phyloP scores from a whole-genome alignment of 2,329 filamentous ascomycete genomes.

The Alternaria sp. region DNA sequence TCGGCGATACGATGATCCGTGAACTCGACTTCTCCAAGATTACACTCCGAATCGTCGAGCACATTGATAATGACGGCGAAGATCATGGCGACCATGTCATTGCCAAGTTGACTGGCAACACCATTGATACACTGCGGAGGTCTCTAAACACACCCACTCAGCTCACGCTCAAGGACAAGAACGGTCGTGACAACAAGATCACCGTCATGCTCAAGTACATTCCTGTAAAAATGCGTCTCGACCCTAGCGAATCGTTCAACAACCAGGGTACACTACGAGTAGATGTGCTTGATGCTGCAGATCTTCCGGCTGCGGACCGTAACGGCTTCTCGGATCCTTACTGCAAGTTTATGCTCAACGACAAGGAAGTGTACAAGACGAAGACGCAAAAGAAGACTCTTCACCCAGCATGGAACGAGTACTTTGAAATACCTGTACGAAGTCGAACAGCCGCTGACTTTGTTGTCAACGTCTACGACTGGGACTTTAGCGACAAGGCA shows the following conservation, averaged over 20 bases:
- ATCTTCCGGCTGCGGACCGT: constrained; percentile 91
- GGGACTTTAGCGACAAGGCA: constrained; percentile 95
- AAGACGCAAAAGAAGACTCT: constrained; percentile 97
- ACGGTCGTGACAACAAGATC: constrained; percentile 79
- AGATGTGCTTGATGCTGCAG: constrained; percentile 84
- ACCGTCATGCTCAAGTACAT: constrained; percentile 95
- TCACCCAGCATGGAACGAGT: constrained; percentile 94
- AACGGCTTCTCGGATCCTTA: constrained; percentile 98
- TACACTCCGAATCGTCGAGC: constrained; percentile 84
- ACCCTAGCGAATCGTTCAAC: constrained; percentile 96
- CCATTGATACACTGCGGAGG: constrained; percentile 85
- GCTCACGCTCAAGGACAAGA: constrained; percentile 78
- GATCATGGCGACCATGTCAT: constrained; percentile 76
- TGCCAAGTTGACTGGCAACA: constrained; percentile 84
- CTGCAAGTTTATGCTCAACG: constrained; percentile 92
- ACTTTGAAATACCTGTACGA: constrained; percentile 83
- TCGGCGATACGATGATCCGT: constrained; percentile 93
- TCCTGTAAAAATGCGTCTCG: constrained; percentile 90
- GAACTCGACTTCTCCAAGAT: constrained; percentile 97
- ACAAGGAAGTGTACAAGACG: constrained; percentile 90
- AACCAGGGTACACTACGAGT: constrained; percentile 96
- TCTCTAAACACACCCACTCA: constrained; percentile 90
- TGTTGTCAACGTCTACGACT: constrained; percentile 85
- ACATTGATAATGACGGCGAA: constrained; percentile 75
- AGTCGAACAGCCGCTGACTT: constrained; percentile 88